Evolutionary conservation across 2,329 filamentous ascomycete species (phyloP), one percentile per base, ranked within the genome.

Genomic region (Coniella lustricola): DNA sequence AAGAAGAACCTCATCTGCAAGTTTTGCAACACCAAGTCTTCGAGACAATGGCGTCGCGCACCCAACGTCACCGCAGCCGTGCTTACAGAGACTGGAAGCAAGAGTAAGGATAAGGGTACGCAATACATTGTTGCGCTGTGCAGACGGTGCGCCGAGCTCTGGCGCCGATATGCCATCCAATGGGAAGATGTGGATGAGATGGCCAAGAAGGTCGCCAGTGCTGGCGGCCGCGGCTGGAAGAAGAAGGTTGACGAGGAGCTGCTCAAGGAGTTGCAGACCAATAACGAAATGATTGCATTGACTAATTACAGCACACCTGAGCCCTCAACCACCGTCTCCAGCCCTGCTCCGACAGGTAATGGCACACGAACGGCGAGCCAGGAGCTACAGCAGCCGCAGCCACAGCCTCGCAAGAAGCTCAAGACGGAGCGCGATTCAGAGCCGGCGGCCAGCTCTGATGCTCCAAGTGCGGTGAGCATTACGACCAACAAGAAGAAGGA

Each of bases 181-280:
- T 98, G 89, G 82, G 93, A 97, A 65, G 88, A 95, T 56, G 78
- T 90, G 13, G 93, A 97, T 36, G 91, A 97, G 59, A 79, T 95
- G 33, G 81, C 84, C 34, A 95, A 90, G 70, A 95, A 95, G 69
- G 82, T 94, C 36, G 80, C 84, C 1, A 81, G 85, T 55, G 81
- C 83, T 39, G 87, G 89, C 37, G 86, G 87, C 39, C 84, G 88
- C 57, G 85, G 87, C 4, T 90, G 84, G 81, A 94, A 93, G 69
- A 82, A 87, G 50, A 87, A 86, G 62, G 84, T 95, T 49, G 93
- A 98, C 55, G 91, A 97, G 64, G 93, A 97, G 62, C 73, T 96
- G 13, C 71, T 90, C 46, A 85, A 85, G 57, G 87, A 91, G 65
- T 69, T 87, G 10, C 68, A 77, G 25, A 73, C 77, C 18, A 82